A percentile compares a stretch with the other conserved stretches of the same genome.
Evolutionary conservation across 495 filamentous ascomycete species (phyloP).

Genomic region (Neurospora sp.): DNA sequence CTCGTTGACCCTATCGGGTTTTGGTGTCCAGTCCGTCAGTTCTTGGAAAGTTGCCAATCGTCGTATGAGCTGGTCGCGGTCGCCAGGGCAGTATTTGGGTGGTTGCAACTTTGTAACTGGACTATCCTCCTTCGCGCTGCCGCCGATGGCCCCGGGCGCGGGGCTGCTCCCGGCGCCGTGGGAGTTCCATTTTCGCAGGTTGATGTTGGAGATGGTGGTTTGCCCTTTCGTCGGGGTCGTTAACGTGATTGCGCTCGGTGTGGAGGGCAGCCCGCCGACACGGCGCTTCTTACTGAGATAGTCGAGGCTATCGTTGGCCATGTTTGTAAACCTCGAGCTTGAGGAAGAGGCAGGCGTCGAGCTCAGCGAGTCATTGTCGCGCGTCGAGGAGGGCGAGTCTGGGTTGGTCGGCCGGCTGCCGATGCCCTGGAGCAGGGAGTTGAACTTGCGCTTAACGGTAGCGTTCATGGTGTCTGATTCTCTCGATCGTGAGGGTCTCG

Average conservation of each 20-base stretch:
- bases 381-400: conserved; percentile 11
- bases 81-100: conserved; percentile 63
- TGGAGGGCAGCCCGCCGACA: conserved; percentile 20
- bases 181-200: conserved; percentile 30
- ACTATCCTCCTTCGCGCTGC: neutral
- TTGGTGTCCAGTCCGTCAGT: conserved; percentile 78
- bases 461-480: conserved; percentile 33
- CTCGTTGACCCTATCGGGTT: conserved; percentile 72
- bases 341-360: conserved; percentile 5
- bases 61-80: conserved; percentile 71
- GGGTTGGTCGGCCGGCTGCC: conserved; percentile 23
- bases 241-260: conserved; percentile 2
- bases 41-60: conserved; percentile 80
- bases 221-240: conserved; percentile 14
- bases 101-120: neutral
- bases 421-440: conserved; percentile 43
- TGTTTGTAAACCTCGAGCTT: conserved; percentile 10
- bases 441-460: conserved; percentile 48
- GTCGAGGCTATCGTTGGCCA: conserved; percentile 18
- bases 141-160: neutral
- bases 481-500: neutral
- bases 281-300: conserved; percentile 39
- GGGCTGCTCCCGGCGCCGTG: conserved; percentile 2
- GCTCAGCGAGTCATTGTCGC: neutral
- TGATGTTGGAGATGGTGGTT: conserved; percentile 31